These are phyloP conservation scores for Aurinia saxatilis DNA, from an alignment of 345 rosid species.

Conservation along the genomic window DNA sequence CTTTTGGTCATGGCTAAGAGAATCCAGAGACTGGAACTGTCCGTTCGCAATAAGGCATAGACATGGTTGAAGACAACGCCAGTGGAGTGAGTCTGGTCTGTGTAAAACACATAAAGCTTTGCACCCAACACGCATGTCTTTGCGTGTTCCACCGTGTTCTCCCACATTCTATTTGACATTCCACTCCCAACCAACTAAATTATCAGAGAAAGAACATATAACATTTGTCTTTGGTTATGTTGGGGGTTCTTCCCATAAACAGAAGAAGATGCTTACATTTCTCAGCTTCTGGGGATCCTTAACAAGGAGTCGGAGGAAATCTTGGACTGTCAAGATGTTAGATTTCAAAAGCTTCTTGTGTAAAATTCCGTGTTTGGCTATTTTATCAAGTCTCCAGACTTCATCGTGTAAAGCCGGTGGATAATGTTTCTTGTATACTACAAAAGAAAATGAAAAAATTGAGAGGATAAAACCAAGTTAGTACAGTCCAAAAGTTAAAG, in stretches of 20 bases:
- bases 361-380: constrained; percentile 92
- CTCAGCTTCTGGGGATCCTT: constrained; percentile 69
- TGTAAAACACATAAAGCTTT: constrained; percentile 67
- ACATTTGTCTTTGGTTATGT: background rate
- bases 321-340: constrained; percentile 64
- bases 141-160: constrained; percentile 86
- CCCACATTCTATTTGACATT: constrained; percentile 99
- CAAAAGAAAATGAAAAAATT: background rate
- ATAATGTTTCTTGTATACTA: constrained; percentile 93
- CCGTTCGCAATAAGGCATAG: constrained; percentile 70
- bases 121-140: constrained; percentile 86
- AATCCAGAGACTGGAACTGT: constrained; percentile 67
- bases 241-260: background rate
- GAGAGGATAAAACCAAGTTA: background rate
- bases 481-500: background rate
- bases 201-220: background rate
- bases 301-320: constrained; percentile 72
- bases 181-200: constrained; percentile 88
- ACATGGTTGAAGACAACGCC: constrained; percentile 83
- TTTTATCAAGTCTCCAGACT: constrained; percentile 94
- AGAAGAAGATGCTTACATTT: constrained; percentile 40
- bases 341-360: constrained; percentile 70
- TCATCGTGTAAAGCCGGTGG: constrained; percentile 92
- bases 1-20: constrained; percentile 72
- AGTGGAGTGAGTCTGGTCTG: constrained; percentile 42